Evolutionary conservation across 2,329 filamentous ascomycete species (phyloP), one percentile per base, ranked within the genome.

Genomic region (Apiospora koreana): DNA sequence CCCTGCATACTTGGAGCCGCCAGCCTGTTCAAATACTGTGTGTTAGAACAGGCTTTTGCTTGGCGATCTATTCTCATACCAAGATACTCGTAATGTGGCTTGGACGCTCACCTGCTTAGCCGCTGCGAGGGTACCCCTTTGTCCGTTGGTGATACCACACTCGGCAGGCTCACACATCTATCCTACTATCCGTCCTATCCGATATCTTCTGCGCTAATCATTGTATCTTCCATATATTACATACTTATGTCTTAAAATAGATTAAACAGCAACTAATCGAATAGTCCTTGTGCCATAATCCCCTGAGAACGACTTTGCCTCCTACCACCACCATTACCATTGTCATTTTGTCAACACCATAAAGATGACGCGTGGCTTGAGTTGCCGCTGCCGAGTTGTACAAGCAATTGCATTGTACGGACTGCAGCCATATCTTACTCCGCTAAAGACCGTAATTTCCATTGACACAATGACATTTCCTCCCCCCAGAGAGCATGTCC

Each of bases 401-500:
- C 12, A 23, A 62, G 21, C 31, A n/a, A 31, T 38, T 14, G 54
- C 54, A 62, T 62, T 62, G 31, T 62, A 38, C 54, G 2, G 5
- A 38, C 4, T 14, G 9, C 8, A 12, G 31, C 5, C 12, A 7
- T 38, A 62, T 62, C 31, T 38, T n/a, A n/a, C 54, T n/a, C 9
- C n/a, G 31, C 31, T 62, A 62, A 62, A 62, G 54, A 62, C 18
- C 8, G 54, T 14, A 62, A 62, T 62, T 3, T 62, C 31, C 54
- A 62, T n/a, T 35, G 38, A 62, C 21, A 62, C 54, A 62, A 62
- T 62, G 31, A 62, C 31, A 62, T 62, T 62, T n/a, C 54, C 31
- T n/a, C 31, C 35, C 21, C 18, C 21, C 28, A 38, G 54, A n/a
- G 54, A 62, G 6, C 8, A 62, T 65, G 68, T 38, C 76, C 75